Conservation (phyloP, 495 filamentous ascomycete genomes). For the Aspergillus saccharolyticus region DNA sequence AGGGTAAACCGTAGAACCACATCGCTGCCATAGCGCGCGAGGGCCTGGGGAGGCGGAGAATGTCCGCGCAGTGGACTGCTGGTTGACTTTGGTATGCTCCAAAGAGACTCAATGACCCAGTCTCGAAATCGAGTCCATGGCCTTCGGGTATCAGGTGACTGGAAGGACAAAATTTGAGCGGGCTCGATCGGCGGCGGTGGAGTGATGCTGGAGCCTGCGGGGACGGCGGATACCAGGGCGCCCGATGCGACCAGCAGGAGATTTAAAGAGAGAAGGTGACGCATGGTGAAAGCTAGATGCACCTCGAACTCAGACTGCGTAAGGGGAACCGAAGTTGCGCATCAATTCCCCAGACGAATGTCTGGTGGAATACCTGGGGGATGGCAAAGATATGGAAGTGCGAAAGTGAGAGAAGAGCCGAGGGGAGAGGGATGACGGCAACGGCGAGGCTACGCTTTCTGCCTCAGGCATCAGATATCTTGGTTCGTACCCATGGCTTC, state of each 20-base stretch:
- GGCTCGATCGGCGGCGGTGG: conserved; percentile 35
- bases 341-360: conserved; percentile 1
- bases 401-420: not conserved
- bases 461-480: not conserved
- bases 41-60: conserved; percentile 44
- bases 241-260: conserved; percentile 28
- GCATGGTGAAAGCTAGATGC: conserved; percentile 10
- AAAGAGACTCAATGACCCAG: conserved; percentile 58
- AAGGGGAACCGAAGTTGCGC: not conserved
- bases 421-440: not conserved
- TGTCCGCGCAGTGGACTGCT: conserved; percentile 14
- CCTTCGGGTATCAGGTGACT: conserved; percentile 27
- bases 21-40: conserved; percentile 69
- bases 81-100: conserved; percentile 42
- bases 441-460: not conserved
- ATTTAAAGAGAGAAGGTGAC: conserved; percentile 13
- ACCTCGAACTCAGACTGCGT: not conserved
- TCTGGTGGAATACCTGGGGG: conserved; percentile 5
- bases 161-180: conserved; percentile 26
- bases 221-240: conserved; percentile 30
- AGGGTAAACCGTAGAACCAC: conserved; percentile 87
- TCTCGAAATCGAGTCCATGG: conserved; percentile 58
- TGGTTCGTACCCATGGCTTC: not conserved
- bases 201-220: conserved; percentile 42
- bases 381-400: conserved; percentile 1